A percentile compares a stretch with the other conserved stretches of the same genome.
These are phyloP conservation scores for Cutaneotrichosporon mucoides DNA, from an alignment of 1,284 basidiomycete species.

Conservation along the genomic window DNA sequence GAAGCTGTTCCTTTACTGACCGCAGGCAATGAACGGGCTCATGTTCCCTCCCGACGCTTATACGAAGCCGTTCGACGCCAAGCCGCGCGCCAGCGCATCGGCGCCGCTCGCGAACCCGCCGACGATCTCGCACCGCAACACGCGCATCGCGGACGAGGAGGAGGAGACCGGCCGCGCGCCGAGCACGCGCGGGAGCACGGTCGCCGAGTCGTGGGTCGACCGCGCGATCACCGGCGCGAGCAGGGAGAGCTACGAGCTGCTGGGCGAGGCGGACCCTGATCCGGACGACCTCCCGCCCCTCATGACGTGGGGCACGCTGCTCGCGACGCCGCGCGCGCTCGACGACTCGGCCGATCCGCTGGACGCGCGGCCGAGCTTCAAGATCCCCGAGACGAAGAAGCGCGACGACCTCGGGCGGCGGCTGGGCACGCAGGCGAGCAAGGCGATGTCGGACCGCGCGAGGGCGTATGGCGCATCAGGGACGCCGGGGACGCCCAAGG, in stretches of 20 bases:
- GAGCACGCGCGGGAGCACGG: constrained; percentile 64
- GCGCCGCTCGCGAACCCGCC: constrained; percentile 53
- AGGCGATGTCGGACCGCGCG: constrained; percentile 45
- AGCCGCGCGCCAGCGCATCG: not conserved
- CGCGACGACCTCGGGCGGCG: constrained; percentile 73
- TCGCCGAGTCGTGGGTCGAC: constrained; percentile 77
- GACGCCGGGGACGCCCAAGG: constrained; percentile 56
- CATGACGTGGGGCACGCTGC: constrained; percentile 89
- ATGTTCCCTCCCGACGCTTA: constrained; percentile 92
- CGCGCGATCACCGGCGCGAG: constrained; percentile 76
- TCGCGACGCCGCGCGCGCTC: constrained; percentile 73
- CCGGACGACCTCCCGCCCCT: constrained; percentile 78
- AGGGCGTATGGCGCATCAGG: constrained; percentile 34
- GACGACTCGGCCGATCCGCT: constrained; percentile 59
- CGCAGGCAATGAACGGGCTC: constrained; percentile 60
- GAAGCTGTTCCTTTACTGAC: not conserved
- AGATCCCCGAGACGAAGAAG: constrained; percentile 62
- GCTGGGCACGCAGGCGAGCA: constrained; percentile 59
- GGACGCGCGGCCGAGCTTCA: constrained; percentile 58
- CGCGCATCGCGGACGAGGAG: constrained; percentile 70
- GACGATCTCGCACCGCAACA: constrained; percentile 70
- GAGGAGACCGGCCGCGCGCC: constrained; percentile 51
- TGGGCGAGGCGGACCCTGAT: constrained; percentile 51
- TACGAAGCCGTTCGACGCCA: constrained; percentile 60
- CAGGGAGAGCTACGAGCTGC: not conserved